Evolutionary conservation across 1,139 yeast genomes (phyloP).

Genomic region (Taphrina flavorubra): DNA sequence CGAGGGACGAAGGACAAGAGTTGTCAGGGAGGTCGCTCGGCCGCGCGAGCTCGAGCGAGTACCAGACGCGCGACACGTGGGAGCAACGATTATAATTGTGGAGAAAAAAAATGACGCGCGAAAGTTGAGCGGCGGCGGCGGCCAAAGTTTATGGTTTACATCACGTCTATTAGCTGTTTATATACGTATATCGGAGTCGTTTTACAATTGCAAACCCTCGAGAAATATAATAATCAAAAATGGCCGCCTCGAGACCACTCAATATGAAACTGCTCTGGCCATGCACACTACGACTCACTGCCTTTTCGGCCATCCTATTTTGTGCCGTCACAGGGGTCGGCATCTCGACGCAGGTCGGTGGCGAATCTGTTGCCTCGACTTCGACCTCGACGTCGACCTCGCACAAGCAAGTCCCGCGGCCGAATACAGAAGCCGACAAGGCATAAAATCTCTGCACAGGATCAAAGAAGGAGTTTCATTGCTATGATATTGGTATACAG

Average conservation of each 20-base stretch:
- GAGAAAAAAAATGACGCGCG: neutral
- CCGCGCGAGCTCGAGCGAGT: neutral
- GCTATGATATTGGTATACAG: constrained; percentile 3
- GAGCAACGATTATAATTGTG: neutral
- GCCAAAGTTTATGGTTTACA: neutral
- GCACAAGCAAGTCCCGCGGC: neutral
- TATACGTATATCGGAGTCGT: too few species aligned
- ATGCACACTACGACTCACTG: constrained; percentile 20
- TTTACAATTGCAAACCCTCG: neutral
- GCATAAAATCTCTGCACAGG: too few species aligned
- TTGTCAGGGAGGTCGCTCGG: neutral
- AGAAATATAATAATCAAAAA: neutral
- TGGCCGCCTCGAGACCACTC: constrained; percentile 7
- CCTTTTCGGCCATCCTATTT: constrained; percentile 26
- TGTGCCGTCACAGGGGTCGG: constrained; percentile 36
- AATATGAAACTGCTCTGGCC: constrained; percentile 29
- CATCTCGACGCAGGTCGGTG: constrained; percentile 15
- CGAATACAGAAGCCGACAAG: too few species aligned
- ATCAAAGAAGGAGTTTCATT: neutral
- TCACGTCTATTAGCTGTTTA: too few species aligned
- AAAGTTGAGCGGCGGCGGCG: neutral
- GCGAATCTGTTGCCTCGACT: neutral
- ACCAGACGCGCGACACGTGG: neutral
- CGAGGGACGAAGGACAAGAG: neutral
- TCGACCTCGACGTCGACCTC: too few species aligned